Evolutionary conservation across 1,139 yeast species (phyloP), one percentile per base, ranked within the genome.

Genomic region (Barnettozyma hawaiiensis): DNA sequence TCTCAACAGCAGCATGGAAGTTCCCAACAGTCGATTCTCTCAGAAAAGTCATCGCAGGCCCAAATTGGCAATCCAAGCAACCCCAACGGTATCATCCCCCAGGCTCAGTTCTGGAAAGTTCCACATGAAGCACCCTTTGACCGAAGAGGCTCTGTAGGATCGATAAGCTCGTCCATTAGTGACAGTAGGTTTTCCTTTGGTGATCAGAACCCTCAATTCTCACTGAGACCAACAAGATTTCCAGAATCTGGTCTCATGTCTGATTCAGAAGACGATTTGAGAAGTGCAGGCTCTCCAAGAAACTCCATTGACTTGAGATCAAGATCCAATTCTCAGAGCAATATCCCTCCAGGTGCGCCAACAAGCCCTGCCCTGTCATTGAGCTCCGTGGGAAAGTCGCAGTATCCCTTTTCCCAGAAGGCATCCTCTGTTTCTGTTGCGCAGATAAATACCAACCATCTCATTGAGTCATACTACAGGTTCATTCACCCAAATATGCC

Each of bases 401-500:
- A 44, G 34, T 45, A 48, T 11, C 43, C 47, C 4, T 21, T 19
- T 18, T 7, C 38, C 11, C 38, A 24, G 12, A 29, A 27, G 9
- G 11, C 16, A 14, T 32, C 36, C 15, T 33, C 42, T 22, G 11
- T 47, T 36, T 11, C 51, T 28, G n/a, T 18, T 10, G 36, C 37
- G 11, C 46, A 36, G 31, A 28, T 33, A 23, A 44, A 41, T 19
- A 35, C 45, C 10, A 46, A 37, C 18, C 53, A 51, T 37, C 45
- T 65, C 35, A 53, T 64, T 41, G 65, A 65, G 36, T 43, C 61
- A 1, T 81, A 81, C 54, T 81, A 78, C 55, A 60, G 69, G 23
- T 71, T 67, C 42, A 69, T 78, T 50, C 87, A 81, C 54, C 55
- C 61, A 1, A 69, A 67, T 22, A 74, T 79, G 55, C 85, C 87